Conservation (phyloP, 2,329 filamentous ascomycete genomes). For the Chaetomiaceae sp. region DNA sequence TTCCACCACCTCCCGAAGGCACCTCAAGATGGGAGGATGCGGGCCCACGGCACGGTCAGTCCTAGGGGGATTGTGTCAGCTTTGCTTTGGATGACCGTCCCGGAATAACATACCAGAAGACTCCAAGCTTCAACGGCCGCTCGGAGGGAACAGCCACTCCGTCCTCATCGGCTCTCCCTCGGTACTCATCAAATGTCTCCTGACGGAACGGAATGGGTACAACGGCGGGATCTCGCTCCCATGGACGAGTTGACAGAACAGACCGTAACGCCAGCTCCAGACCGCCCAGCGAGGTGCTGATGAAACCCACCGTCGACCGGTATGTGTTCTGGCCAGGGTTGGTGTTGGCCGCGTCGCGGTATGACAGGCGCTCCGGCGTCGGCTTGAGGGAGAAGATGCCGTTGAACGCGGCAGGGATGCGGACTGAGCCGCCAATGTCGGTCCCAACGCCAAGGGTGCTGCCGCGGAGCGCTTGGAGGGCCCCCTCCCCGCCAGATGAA, state of each 20-base stretch:
- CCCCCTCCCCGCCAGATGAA: conserved; percentile 37
- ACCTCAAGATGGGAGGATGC: conserved; percentile 55
- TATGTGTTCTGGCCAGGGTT: conserved; percentile 56
- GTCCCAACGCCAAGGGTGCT: conserved; percentile 35
- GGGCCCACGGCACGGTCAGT: conserved; percentile 47
- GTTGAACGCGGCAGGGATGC: conserved; percentile 32
- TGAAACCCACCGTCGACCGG: conserved; percentile 58
- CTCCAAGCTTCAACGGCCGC: conserved; percentile 45
- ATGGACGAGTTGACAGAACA: conserved; percentile 56
- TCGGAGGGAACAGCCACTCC: too few species aligned
- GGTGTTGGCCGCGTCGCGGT: conserved; percentile 23
- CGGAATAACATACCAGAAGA: conserved; percentile 36
- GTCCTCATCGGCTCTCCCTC: conserved; percentile 25
- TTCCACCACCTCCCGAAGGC: conserved; percentile 46
- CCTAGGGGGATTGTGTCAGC: conserved; percentile 13
- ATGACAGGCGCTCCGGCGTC: conserved; percentile 27
- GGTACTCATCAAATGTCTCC: conserved; percentile 39
- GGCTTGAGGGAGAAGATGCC: conserved; percentile 31
- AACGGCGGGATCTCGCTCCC: conserved; percentile 62
- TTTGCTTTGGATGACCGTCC: neutral
- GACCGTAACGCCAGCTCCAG: conserved; percentile 50
- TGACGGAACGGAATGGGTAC: conserved; percentile 62
- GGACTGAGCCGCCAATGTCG: conserved; percentile 34
- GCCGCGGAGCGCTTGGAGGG: conserved; percentile 33
- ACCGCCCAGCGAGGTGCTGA: conserved; percentile 52